Conservation (phyloP, 1,284 basidiomycete genomes). For the Blastosporella zonata region DNA sequence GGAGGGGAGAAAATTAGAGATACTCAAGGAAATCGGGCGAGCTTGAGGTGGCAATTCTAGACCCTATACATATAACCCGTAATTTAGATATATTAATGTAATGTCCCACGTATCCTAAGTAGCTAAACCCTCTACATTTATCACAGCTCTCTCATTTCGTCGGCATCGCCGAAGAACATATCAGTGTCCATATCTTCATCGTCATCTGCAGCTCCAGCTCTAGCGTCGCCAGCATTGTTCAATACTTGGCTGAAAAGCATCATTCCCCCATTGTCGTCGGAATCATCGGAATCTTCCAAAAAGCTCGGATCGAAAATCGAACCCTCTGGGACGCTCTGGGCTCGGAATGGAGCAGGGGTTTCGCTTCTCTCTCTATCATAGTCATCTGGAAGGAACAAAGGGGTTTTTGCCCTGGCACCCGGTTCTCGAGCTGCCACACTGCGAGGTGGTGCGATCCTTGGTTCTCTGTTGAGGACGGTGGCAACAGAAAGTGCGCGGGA, state of each 20-base stretch:
- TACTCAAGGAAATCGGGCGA: slow-evolving; percentile 72
- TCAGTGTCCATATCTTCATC: slow-evolving; percentile 73
- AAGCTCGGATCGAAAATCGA: slow-evolving; percentile 37
- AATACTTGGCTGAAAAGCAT: slow-evolving; percentile 74
- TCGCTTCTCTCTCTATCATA: slow-evolving; percentile 38
- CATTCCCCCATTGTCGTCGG: slow-evolving; percentile 53
- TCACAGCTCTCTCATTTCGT: slow-evolving; percentile 63
- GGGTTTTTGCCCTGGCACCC: slow-evolving; percentile 42
- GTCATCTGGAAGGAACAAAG: slow-evolving; percentile 68
- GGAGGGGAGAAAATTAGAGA: slow-evolving; percentile 58
- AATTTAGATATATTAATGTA: neutral
- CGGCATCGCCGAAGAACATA: slow-evolving; percentile 76
- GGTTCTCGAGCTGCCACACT: neutral
- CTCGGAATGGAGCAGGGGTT: slow-evolving; percentile 35
- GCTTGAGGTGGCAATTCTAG: slow-evolving; percentile 36
- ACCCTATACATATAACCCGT: neutral
- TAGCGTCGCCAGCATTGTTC: slow-evolving; percentile 51
- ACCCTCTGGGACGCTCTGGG: slow-evolving; percentile 36
- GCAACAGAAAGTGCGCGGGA: slow-evolving; percentile 35
- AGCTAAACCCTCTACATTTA: slow-evolving; percentile 6
- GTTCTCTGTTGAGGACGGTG: slow-evolving; percentile 25
- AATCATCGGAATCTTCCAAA: slow-evolving; percentile 32
- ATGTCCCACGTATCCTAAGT: neutral
- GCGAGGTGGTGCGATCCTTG: slow-evolving; percentile 32
- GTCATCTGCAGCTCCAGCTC: slow-evolving; percentile 51